Evolutionary conservation across 306 rosid genomes (phyloP), one percentile per base, ranked within the genome.

Genomic region (Rubus parviflorus): DNA sequence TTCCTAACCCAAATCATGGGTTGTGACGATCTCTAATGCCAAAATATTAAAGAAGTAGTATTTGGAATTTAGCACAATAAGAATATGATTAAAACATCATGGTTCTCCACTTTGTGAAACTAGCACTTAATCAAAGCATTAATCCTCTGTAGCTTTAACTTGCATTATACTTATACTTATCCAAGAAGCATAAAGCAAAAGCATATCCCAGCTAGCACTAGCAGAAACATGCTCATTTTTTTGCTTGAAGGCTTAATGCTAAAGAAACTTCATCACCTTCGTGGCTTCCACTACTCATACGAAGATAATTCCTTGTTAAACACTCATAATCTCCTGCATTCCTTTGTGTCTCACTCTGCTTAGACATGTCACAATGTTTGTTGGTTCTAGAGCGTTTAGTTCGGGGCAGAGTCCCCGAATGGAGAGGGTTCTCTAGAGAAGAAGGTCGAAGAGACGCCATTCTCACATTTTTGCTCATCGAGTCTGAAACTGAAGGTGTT

Each of bases 181-280:
- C 68, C 69, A 64, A 38, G 22, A 64, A 64, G 23, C 69, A 64
- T 35, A 64, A 64, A 40, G 47, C 42, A 38, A 68, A 58, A 15
- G 25, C 43, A 15, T 13, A 23, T 46, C 74, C 45, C 10, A 70
- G 60, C 74, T 15, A 49, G 41, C 58, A 8, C 35, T 8, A 14
- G 15, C 25, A 15, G 77, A 16, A 43, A 61, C 37, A 62, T 48
- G 60, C 56, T 61, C 78, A 74, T 13, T 61, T 74, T 43, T 19
- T 30, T 12, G 70, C 70, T 19, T 74, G 47, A 10, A 74, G 70
- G 15, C 60, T 74, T 30, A 61, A 61, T 2, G 58, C 78, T 3
- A 74, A 46, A 48, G 70, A 74, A 17, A 73, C 56, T 73, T 73
- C 77, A 73, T 73, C 77, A 73, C 37, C 56, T 57, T 73, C 77